A percentile compares a stretch with the other conserved stretches of the same genome.
phyloP scores from a whole-genome alignment of 2,329 filamentous ascomycete genomes.

The Aspergillus sp. region DNA sequence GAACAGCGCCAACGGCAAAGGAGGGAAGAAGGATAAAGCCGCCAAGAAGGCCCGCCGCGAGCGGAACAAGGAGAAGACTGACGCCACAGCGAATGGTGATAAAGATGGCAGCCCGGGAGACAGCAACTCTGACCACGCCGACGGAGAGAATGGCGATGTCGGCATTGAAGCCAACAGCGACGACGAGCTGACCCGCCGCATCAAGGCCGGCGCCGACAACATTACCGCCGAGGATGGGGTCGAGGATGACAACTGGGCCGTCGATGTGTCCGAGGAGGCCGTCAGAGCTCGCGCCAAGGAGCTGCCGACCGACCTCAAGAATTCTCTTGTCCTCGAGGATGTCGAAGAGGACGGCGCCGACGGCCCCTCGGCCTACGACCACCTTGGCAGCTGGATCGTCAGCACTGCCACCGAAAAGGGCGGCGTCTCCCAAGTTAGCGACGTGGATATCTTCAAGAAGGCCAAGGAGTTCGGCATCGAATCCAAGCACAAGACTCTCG shows the following conservation, averaged over 20 bases:
- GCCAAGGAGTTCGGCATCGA: slow-evolving; percentile 94
- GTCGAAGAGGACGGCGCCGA: slow-evolving; percentile 74
- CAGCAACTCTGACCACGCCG: slow-evolving; percentile 53
- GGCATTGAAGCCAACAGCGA: slow-evolving; percentile 70
- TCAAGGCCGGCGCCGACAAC: slow-evolving; percentile 58
- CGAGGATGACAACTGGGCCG: slow-evolving; percentile 87
- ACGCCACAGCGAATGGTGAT: slow-evolving; percentile 46
- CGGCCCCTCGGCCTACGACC: slow-evolving; percentile 71
- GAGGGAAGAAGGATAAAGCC: slow-evolving; percentile 92
- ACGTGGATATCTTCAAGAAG: slow-evolving; percentile 90
- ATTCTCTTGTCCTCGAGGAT: slow-evolving; percentile 73
- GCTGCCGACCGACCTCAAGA: slow-evolving; percentile 90
- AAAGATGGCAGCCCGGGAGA: slow-evolving; percentile 56
- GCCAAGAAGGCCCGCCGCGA: slow-evolving; percentile 73
- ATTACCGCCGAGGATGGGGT: slow-evolving; percentile 61
- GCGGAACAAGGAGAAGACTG: slow-evolving; percentile 67
- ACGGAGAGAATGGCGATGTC: slow-evolving; percentile 57
- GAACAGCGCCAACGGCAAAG: slow-evolving; percentile 74
- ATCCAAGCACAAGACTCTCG: slow-evolving; percentile 82
- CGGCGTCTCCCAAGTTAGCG: slow-evolving; percentile 68
- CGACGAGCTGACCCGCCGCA: slow-evolving; percentile 76
- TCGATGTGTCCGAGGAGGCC: slow-evolving; percentile 92
- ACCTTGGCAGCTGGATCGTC: slow-evolving; percentile 87
- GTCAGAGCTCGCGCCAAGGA: slow-evolving; percentile 89
- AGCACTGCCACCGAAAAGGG: slow-evolving; percentile 60